Evolutionary conservation across 345 rosid species (phyloP).

Genomic region (Populus ilicifolia): DNA sequence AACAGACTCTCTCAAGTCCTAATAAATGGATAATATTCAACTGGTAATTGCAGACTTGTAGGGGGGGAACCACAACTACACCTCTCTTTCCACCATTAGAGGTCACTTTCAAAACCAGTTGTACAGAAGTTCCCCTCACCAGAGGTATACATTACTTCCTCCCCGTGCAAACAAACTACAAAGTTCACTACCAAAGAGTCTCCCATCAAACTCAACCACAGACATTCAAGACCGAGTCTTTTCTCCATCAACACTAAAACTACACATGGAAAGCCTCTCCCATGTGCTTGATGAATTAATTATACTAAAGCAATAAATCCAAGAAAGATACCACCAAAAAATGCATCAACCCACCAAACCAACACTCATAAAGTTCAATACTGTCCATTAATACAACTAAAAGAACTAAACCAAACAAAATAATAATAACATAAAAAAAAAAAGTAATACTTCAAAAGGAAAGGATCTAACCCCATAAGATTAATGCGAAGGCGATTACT

Average conservation of each 20-base stretch:
- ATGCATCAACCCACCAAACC: slow-evolving; percentile 1
- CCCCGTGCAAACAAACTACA: not conserved
- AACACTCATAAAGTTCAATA: not conserved
- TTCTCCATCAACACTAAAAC: not conserved
- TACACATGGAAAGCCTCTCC: not conserved
- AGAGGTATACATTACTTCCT: not conserved
- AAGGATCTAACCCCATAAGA: slow-evolving; percentile 67
- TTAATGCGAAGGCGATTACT: slow-evolving; percentile 78
- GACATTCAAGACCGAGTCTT: not conserved
- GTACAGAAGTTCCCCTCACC: not conserved
- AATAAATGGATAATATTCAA: not conserved
- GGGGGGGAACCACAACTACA: not conserved
- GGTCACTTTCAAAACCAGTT: not conserved
- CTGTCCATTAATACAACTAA: not conserved
- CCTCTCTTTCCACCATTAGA: not conserved
- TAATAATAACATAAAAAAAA: not conserved
- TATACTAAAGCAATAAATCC: not conserved
- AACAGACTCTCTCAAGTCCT: not conserved
- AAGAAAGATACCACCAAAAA: no score
- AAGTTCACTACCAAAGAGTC: not conserved
- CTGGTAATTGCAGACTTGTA: not conserved
- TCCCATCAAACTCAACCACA: not conserved
- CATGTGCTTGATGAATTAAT: not conserved
- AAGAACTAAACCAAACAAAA: not conserved
- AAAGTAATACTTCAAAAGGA: not conserved